Evolutionary conservation across 2,329 filamentous ascomycete genomes (phyloP).

Genomic region (Shiraia sp.): DNA sequence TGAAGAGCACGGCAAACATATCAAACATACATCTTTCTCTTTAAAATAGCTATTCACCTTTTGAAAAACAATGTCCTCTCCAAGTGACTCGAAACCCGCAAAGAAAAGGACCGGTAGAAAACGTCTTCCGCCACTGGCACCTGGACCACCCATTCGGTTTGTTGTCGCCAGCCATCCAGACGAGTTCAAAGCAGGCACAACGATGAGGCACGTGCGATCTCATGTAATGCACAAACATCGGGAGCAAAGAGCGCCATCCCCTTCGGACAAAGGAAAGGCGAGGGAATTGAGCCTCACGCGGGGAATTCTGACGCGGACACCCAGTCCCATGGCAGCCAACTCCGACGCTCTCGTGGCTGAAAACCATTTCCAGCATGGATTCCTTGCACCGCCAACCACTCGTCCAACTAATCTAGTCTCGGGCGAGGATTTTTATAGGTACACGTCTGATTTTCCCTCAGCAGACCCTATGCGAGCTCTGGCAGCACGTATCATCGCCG

Average conservation of each 20-base stretch:
- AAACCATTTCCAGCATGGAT: conserved; percentile 7
- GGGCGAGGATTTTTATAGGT: conserved; percentile 20
- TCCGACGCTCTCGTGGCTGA: conserved; percentile 19
- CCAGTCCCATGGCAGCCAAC: conserved; percentile 23
- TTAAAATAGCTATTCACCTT: not conserved
- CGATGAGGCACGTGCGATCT: conserved; percentile 41
- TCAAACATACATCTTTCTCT: conserved; percentile 1
- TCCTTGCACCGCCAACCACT: conserved; percentile 8
- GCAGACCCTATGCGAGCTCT: conserved; percentile 24
- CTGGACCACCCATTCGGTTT: conserved; percentile 37
- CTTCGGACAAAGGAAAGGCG: conserved; percentile 16
- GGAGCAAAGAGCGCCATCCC: conserved; percentile 21
- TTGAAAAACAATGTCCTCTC: conserved; percentile 20
- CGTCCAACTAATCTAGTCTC: conserved; percentile 17
- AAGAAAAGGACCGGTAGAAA: conserved; percentile 36
- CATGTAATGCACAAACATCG: conserved; percentile 45
- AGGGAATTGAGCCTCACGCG: conserved; percentile 18
- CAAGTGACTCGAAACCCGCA: conserved; percentile 20
- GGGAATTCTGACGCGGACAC: conserved; percentile 16
- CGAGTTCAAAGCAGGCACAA: conserved; percentile 34
- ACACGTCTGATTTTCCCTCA: conserved; percentile 23
- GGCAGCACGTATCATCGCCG: conserved; percentile 29
- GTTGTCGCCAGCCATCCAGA: conserved; percentile 41
- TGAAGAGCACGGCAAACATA: too few species aligned
- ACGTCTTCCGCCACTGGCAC: conserved; percentile 37